These are phyloP conservation scores for Zalaria obscura DNA, from an alignment of 2,329 filamentous ascomycete species.

Conservation along the genomic window DNA sequence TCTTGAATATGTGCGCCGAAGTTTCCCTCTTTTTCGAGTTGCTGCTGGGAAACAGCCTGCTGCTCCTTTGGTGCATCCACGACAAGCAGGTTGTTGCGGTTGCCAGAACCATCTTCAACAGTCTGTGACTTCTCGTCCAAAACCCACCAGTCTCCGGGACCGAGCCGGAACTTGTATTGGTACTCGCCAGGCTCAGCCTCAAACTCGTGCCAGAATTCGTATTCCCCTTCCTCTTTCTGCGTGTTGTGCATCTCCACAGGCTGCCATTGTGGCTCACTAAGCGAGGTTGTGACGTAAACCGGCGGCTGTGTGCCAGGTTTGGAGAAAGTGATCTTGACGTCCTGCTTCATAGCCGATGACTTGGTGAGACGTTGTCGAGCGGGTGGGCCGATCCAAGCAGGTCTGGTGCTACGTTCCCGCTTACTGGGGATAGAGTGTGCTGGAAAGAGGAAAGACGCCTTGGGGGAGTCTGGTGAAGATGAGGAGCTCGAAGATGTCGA, in stretches of 20 bases:
- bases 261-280: constrained; percentile 53
- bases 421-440: constrained; percentile 1
- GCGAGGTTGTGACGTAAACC: constrained; percentile 55
- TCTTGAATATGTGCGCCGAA: not conserved
- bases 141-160: constrained; percentile 54
- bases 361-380: constrained; percentile 1
- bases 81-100: constrained; percentile 38
- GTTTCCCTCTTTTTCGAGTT: not conserved
- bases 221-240: constrained; percentile 33
- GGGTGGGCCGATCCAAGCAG: constrained; percentile 7
- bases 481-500: not conserved
- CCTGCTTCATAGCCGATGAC: constrained; percentile 14
- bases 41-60: not conserved
- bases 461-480: too few species aligned
- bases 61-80: constrained; percentile 13
- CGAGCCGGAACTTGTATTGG: constrained; percentile 63
- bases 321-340: constrained; percentile 46
- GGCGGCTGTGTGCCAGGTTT: constrained; percentile 48
- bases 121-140: constrained; percentile 48
- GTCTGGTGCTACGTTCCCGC: constrained; percentile 1
- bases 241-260: constrained; percentile 48
- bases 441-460: constrained; percentile 2
- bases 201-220: constrained; percentile 45
- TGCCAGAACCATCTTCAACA: constrained; percentile 36
- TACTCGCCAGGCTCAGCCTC: constrained; percentile 43